phyloP scores from a whole-genome alignment of 768 basidiomycete species.

The Atractiella rhizophila region DNA sequence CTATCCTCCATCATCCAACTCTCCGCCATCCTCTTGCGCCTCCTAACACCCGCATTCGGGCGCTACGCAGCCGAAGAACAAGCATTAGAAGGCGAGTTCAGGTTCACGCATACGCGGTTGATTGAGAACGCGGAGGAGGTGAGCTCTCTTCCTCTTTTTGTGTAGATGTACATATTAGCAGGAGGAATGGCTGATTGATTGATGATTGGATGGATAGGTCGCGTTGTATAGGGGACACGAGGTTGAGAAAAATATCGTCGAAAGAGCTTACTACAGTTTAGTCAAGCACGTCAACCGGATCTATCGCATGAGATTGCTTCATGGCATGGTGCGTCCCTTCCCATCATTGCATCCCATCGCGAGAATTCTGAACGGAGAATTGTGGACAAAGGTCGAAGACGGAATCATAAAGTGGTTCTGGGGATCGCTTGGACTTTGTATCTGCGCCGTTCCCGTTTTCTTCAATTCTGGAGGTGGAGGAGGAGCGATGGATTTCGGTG shows the following conservation, averaged over 20 bases:
- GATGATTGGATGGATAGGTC: conserved; percentile 22
- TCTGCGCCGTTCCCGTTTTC: conserved; percentile 87
- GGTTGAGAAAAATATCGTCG: conserved; percentile 71
- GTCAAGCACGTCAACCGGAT: conserved; percentile 66
- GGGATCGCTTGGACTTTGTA: conserved; percentile 74
- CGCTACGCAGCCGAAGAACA: conserved; percentile 69
- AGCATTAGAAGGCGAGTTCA: conserved; percentile 61
- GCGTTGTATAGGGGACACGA: conserved; percentile 70
- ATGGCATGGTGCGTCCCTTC: conserved; percentile 65
- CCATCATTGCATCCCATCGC: too few relatives aligned
- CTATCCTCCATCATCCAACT: conserved; percentile 63
- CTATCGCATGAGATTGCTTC: conserved; percentile 57
- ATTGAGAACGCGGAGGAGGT: conserved; percentile 62
- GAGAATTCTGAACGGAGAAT: conserved; percentile 24
- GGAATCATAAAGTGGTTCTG: conserved; percentile 83
- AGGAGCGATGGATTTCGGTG: conserved; percentile 41
- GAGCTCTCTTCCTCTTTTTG: conserved; percentile 4
- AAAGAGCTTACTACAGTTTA: conserved; percentile 60
- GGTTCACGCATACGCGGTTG: conserved; percentile 74
- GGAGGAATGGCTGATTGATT: conserved; percentile 14
- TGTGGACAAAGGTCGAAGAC: conserved; percentile 25
- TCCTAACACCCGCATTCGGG: conserved; percentile 74
- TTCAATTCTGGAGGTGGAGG: conserved; percentile 50
- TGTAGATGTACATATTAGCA: not conserved
- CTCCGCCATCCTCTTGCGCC: conserved; percentile 54